Percentiles rank a stretch among this genome's conserved stretches.
Conservation (phyloP, 768 basidiomycete genomes). For the Rhizopogon salebrosus region DNA sequence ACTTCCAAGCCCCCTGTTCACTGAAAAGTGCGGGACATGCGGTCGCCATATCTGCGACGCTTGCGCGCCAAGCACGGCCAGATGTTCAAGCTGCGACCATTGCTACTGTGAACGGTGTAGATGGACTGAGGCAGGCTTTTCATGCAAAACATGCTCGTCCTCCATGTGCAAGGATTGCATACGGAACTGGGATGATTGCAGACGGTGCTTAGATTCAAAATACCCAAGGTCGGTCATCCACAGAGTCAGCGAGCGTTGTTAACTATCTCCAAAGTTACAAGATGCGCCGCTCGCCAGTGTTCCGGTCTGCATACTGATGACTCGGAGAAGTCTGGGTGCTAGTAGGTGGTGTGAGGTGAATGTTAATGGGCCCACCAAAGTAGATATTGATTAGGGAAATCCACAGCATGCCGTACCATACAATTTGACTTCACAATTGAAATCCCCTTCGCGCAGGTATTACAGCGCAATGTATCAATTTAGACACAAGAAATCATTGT, state of each 20-base stretch:
- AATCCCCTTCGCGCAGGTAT: not conserved
- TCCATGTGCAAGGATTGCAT: conserved; percentile 1
- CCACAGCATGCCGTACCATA: not conserved
- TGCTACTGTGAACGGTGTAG: not conserved
- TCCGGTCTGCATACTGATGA: not conserved
- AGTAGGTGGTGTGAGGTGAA: not conserved
- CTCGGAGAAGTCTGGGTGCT: no score
- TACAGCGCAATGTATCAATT: no score
- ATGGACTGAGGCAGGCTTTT: not conserved
- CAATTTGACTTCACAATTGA: not conserved
- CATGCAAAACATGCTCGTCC: not conserved
- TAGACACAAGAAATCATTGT: not conserved
- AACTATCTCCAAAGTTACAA: not conserved
- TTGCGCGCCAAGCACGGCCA: not conserved
- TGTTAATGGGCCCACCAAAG: not conserved
- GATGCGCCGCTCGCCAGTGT: no score
- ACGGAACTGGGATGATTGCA: not conserved
- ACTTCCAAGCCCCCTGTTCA: not conserved
- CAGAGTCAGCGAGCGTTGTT: not conserved
- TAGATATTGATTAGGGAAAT: not conserved
- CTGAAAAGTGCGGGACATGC: not conserved
- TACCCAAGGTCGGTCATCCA: not conserved
- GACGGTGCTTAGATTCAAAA: not conserved
- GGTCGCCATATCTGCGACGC: not conserved
- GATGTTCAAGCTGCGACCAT: not conserved